Conservation (phyloP, 176 grass and related monocot genomes). For the Eragrostis curvula region DNA sequence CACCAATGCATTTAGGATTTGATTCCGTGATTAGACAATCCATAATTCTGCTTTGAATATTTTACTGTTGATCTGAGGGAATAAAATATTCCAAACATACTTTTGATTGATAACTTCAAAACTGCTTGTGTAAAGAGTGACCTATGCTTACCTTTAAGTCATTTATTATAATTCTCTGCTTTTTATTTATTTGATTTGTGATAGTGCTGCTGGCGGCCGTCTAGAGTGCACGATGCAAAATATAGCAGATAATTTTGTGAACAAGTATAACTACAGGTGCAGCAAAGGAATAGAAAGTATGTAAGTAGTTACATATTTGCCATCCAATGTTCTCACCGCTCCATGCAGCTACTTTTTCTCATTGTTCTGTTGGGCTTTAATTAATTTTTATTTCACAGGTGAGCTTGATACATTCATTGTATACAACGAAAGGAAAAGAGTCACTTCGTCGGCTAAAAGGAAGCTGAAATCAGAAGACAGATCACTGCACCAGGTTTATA, state of each 20-base stretch:
- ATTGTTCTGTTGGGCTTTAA: constrained; percentile 33
- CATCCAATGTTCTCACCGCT: constrained; percentile 1
- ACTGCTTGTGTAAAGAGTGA: background rate
- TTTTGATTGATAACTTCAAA: constrained; percentile 3
- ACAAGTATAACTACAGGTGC: constrained; percentile 72
- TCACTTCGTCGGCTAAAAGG: constrained; percentile 98
- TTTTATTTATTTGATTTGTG: constrained; percentile 15
- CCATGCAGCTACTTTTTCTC: background rate
- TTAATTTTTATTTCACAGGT: constrained; percentile 52
- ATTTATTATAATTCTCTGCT: constrained; percentile 17
- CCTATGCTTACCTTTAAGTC: constrained; percentile 6
- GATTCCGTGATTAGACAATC: background rate
- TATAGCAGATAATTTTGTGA: constrained; percentile 87
- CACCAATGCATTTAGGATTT: background rate
- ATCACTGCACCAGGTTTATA: constrained; percentile 88
- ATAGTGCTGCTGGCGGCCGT: constrained; percentile 79
- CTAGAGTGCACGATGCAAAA: constrained; percentile 99
- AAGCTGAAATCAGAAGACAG: constrained; percentile 82
- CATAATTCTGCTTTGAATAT: background rate
- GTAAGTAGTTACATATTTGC: constrained; percentile 51
- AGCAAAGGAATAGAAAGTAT: constrained; percentile 86
- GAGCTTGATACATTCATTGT: constrained; percentile 89
- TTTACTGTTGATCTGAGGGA: constrained; percentile 3
- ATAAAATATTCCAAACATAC: background rate
- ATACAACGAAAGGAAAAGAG: constrained; percentile 94